Conservation (phyloP, 768 basidiomycete species). For the Daedalea quercina region DNA sequence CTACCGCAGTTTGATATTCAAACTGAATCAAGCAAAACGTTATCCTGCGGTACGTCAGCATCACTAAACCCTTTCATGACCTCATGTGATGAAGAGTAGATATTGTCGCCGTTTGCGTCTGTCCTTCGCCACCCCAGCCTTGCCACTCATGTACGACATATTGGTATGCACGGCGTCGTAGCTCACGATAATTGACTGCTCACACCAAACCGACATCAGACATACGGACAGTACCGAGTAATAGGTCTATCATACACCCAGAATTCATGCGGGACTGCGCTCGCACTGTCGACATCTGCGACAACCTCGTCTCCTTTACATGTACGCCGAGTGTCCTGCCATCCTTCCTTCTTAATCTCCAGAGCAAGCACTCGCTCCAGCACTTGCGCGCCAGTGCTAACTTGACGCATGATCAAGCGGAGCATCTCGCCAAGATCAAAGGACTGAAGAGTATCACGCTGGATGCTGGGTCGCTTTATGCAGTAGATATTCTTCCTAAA, state of each 20-base stretch:
- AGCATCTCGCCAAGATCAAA: conserved; percentile 32
- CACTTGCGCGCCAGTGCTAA: conserved; percentile 43
- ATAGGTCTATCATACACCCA: conserved; percentile 25
- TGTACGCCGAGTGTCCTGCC: conserved; percentile 45
- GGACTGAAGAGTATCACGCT: conserved; percentile 42
- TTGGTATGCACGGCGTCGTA: conserved; percentile 35
- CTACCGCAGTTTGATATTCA: conserved; percentile 53
- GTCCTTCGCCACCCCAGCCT: conserved; percentile 45
- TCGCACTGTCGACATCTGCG: conserved; percentile 39
- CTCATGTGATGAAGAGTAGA: conserved; percentile 17
- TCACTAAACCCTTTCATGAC: background rate
- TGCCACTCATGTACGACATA: conserved; percentile 50
- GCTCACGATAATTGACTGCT: background rate
- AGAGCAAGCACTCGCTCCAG: conserved; percentile 36
- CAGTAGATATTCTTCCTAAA: conserved; percentile 49
- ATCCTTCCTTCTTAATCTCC: conserved; percentile 41
- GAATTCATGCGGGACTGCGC: conserved; percentile 48
- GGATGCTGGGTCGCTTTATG: conserved; percentile 56
- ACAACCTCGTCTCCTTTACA: conserved; percentile 50
- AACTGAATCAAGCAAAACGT: conserved; percentile 47
- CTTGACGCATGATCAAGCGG: conserved; percentile 46
- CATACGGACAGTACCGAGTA: conserved; percentile 39
- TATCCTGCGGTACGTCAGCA: conserved; percentile 39
- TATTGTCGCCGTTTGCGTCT: conserved; percentile 56
- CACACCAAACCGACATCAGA: conserved; percentile 27